Base-by-base conservation (phyloP, 2,329 filamentous ascomycete species). In the Stachybotrys elegans region DNA sequence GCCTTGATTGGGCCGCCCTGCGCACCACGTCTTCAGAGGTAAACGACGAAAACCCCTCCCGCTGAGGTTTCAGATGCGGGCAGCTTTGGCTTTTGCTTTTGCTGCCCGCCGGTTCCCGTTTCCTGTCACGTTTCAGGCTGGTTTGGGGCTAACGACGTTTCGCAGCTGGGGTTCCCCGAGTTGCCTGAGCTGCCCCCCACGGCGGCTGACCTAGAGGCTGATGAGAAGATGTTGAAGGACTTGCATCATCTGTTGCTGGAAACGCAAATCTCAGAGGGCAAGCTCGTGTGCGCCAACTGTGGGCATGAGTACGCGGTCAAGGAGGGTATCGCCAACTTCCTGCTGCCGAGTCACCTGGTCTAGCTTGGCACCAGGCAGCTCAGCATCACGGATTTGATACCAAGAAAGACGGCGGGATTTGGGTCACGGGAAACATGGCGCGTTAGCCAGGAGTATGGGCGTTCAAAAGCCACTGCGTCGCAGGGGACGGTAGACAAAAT, bases 251-350 rank as follows among this genome's bases (percentile, higher is more conserved):
- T 96, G 43, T 72, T 97, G 29, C 74, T 96, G 54, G 88, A 97
- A 75, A 98, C 93, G 47, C 86, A 90, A 57, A 87, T 98, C 47
- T 78, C 81, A 29, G 87, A 92, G 67, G 93, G 93, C 4, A 92
- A 88, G 67, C 75, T 98, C 51, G 86, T 91, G 5, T 98, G 93
- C 64, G 90, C 81, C 39, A 87, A 86, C 66, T 98, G 93, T 62
- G 88, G 87, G 39, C 92, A 97, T 62, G 88, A 95, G 71, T 98
- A 97, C 67, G 83, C 83, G 47, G 84, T 98, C 50, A 91, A 93
- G 62, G 92, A 98, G 68, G 93, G 93, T 5, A 95, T 97, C 64
- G 89, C 90, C 47, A 97, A 97, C 67, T 98, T 98, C 59, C 69
- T 98, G 61, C 69, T 98, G 54, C 93, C 93, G 12, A 93, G 86